Conservation (phyloP, 345 rosid genomes). For the Erysimum cheiranthoides region DNA sequence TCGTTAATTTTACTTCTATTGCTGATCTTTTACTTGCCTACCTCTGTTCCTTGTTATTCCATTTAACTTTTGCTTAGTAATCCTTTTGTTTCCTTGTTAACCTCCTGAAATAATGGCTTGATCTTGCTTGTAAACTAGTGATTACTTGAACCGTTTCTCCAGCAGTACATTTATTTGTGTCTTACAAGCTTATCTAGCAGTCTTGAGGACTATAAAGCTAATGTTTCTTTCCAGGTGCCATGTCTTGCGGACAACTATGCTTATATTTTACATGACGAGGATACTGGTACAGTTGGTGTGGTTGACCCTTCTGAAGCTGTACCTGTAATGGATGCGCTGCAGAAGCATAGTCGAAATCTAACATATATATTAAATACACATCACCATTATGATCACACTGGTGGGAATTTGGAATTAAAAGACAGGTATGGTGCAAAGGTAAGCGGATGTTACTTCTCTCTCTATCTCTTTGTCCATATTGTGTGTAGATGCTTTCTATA, state of each 20-base stretch:
- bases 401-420: conserved; percentile 91
- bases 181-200: neutral
- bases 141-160: neutral
- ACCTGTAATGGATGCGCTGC: conserved; percentile 75
- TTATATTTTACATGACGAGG: conserved; percentile 83
- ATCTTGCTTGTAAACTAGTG: neutral
- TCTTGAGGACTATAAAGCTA: neutral
- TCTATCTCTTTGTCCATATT: neutral
- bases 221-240: conserved; percentile 67
- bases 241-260: conserved; percentile 94
- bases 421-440: conserved; percentile 99
- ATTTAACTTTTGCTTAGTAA: neutral
- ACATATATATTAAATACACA: conserved; percentile 92
- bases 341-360: conserved; percentile 70
- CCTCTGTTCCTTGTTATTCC: too few species aligned
- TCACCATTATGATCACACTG: conserved; percentile 95
- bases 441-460: conserved; percentile 40
- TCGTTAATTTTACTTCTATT: neutral
- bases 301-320: conserved; percentile 95
- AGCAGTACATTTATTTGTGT: neutral
- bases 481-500: neutral
- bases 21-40: too few species aligned
- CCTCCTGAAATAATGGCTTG: neutral
- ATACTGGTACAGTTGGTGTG: conserved; percentile 97
- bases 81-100: neutral